Base-by-base conservation (phyloP, 2,329 filamentous ascomycete genomes). In the Aspergillus aculeatinus region DNA sequence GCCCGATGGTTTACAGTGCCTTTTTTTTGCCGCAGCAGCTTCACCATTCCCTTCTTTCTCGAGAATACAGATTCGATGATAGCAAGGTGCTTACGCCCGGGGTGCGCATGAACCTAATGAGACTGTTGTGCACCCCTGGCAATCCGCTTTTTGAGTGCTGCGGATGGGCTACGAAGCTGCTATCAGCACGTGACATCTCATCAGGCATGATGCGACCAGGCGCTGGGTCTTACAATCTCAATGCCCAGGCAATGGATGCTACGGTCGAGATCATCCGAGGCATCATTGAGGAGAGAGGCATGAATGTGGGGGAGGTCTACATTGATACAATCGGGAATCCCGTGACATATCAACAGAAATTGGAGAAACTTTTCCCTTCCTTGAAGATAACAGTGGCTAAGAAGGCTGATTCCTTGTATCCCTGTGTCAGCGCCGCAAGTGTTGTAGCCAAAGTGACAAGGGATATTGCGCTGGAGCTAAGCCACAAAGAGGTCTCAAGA, bases 391-490 rank as follows among this genome's bases (percentile, higher is more conserved):
- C 87, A 1, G 90, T 94, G 39, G 89, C 89, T 29, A 93, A 93
- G 73, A 98, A 98, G 80, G 94, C 95, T 3, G 94, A 99, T 74
- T 92, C 89, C 61, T 74, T 98, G 52, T 98, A 94, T 75, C 92
- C 95, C 1, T 94, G 89, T 72, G 95, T 98, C 57, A 96, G 91
- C 68, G 95, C 94, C 33, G 94, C 95, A 6, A 95, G 90, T 63
- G 92, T 99, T 2, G 96, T 91, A 75, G 95, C 95, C 57, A 99
- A 99, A 77, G 95, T 99, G 31, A 98, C 95, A 12, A 83, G 95
- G 65, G 95, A 99, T 77, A 90, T 89, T 1, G 92, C 92, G 5
- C 82, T 98, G 25, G 93, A 97, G 70, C 85, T 89, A 2, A 82
- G 94, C 48, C 94, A 90, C 70, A 81, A 84, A 59, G 77, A 79